Base-by-base conservation (phyloP, 2,329 filamentous ascomycete genomes). In the Aureobasidium sp. region DNA sequence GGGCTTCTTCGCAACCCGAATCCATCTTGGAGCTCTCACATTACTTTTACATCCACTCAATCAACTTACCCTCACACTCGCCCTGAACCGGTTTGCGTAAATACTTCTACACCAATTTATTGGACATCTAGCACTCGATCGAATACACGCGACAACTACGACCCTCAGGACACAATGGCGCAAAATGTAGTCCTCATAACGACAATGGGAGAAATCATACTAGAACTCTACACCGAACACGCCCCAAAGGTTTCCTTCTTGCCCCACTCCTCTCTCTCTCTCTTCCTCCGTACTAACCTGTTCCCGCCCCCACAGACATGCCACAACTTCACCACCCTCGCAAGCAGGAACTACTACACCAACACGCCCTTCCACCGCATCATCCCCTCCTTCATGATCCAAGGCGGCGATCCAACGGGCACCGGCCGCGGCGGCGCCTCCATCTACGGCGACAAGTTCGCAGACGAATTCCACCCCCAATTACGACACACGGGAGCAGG, bases 301-400 rank as follows among this genome's bases (percentile, higher is more conserved):
- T 14, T 19, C 14, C 12, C 25, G 2, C 21, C 12, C 6, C 37
- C 11, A 32, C 19, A 63, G 48, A 67, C 66, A 8, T 68, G 65
- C 60, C 59, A 66, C 38, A 69, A 97, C 78, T 97, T 97, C 73
- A 68, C 78, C 22, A 87, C 86, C 4, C 87, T 97, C 49, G 82
- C 84, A 17, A 74, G 79, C 57, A 80, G 90, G 61, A 88, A 88
- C 61, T 97, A 96, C 80, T 98, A 95, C 79, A 81, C 93, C 73
- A 75, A 73, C 66, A 81, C 87, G 56, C 74, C 90, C 65, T 91
- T 97, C 78, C 93, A 97, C 76, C 90, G 93, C 68, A 84, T 97
- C 62, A 97, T 98, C 65, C 84, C 88, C 49, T 83, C 88, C 71
- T 98, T 98, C 76, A 97, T 98, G 91, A 79, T 95, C 55, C 91